These are phyloP conservation scores for Termitomyces sp. DNA, from an alignment of 768 basidiomycete species.

Conservation along the genomic window DNA sequence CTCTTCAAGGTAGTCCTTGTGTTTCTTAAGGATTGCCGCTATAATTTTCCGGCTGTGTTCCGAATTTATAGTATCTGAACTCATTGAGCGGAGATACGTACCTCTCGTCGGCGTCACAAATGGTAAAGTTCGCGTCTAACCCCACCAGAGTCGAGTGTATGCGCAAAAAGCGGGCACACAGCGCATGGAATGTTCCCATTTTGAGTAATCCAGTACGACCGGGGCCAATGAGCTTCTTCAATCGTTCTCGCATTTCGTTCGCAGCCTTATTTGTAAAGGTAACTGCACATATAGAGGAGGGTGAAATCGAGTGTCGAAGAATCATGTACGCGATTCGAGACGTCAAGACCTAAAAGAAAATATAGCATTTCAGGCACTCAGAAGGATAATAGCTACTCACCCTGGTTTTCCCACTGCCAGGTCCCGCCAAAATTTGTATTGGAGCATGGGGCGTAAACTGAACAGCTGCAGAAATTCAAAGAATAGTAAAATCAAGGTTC, in stretches of 20 bases:
- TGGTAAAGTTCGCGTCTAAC: conserved; percentile 71
- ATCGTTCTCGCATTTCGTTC: conserved; percentile 76
- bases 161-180: conserved; percentile 71
- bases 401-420: conserved; percentile 71
- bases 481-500: background rate
- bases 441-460: conserved; percentile 57
- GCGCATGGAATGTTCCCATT: conserved; percentile 77
- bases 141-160: conserved; percentile 56
- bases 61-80: background rate
- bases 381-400: conserved; percentile 19
- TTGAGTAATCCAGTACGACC: conserved; percentile 48
- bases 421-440: conserved; percentile 80
- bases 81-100: conserved; percentile 22
- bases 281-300: conserved; percentile 69
- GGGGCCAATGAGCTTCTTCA: conserved; percentile 66
- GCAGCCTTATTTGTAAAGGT: conserved; percentile 92
- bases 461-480: conserved; percentile 46
- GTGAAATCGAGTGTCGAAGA: conserved; percentile 42
- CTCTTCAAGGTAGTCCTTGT: conserved; percentile 42
- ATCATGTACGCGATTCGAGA: conserved; percentile 69
- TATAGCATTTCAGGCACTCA: background rate
- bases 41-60: conserved; percentile 65
- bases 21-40: conserved; percentile 51
- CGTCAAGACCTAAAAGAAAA: conserved; percentile 49
- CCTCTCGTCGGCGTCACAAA: conserved; percentile 83